These are phyloP conservation scores for Patellaria atrata DNA, from an alignment of 495 filamentous ascomycete species.

Conservation along the genomic window DNA sequence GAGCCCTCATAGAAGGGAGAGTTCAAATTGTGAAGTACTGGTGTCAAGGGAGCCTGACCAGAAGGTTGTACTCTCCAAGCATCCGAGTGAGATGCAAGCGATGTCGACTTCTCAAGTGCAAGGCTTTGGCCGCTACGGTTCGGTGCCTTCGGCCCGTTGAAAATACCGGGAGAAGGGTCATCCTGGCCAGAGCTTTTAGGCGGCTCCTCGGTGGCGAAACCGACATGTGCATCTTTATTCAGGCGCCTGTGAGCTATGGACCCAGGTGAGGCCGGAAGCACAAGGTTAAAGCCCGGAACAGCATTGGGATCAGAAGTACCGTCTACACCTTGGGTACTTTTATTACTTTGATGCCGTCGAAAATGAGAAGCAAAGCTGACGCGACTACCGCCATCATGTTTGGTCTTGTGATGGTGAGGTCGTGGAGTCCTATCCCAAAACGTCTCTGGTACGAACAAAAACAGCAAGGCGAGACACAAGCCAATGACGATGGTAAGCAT, in stretches of 20 bases:
- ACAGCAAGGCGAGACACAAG: constrained; percentile 56
- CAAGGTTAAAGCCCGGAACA: too few relatives aligned
- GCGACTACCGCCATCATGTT: too few relatives aligned
- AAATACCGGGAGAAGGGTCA: too few relatives aligned
- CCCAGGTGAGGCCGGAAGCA: neutral
- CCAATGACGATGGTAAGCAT: constrained; percentile 77
- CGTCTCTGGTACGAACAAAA: constrained; percentile 89
- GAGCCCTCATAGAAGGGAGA: constrained; percentile 27
- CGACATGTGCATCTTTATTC: constrained; percentile 1
- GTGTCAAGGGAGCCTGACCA: constrained; percentile 16
- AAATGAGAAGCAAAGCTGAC: too few relatives aligned
- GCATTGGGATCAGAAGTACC: neutral
- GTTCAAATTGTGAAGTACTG: constrained; percentile 23
- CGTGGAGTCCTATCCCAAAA: constrained; percentile 86
- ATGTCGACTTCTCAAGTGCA: too few relatives aligned
- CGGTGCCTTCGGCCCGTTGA: too few relatives aligned
- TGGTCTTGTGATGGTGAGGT: too few relatives aligned
- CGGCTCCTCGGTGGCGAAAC: constrained; percentile 6
- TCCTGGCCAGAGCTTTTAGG: neutral
- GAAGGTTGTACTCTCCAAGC: constrained; percentile 11
- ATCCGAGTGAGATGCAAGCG: constrained; percentile 2
- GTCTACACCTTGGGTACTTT: too few relatives aligned
- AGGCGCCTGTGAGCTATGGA: neutral
- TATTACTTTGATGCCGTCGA: too few relatives aligned
- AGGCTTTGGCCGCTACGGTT: too few relatives aligned